phyloP scores from a whole-genome alignment of 371 early-diverging fungal genomes.

The Mortierella sp. region DNA sequence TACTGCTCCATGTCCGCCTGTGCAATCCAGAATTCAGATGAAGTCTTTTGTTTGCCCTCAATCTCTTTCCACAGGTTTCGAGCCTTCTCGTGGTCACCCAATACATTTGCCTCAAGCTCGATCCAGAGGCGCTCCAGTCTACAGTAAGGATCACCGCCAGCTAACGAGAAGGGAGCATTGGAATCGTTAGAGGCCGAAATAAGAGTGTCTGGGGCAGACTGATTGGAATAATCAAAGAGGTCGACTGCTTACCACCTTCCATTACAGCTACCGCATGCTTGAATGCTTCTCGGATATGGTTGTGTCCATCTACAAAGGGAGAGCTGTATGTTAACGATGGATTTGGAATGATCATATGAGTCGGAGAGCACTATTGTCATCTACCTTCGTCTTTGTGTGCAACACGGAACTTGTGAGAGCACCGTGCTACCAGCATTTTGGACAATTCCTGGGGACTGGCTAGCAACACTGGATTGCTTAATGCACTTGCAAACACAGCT shows the following conservation, averaged over 20 bases:
- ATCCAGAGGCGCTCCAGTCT: slow-evolving; percentile 41
- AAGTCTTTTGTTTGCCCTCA: slow-evolving; percentile 20
- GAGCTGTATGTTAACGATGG: neutral
- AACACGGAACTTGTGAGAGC: slow-evolving; percentile 16
- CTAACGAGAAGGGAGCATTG: slow-evolving; percentile 2
- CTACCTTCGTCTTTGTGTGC: slow-evolving; percentile 22
- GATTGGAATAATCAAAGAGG: no score
- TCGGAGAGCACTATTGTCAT: neutral
- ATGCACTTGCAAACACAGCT: slow-evolving; percentile 24
- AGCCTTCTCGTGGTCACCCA: slow-evolving; percentile 22
- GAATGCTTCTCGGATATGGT: slow-evolving; percentile 16
- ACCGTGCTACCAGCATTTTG: slow-evolving; percentile 26
- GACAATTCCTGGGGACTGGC: slow-evolving; percentile 30
- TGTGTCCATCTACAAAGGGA: slow-evolving; percentile 18
- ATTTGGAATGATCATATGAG: no score
- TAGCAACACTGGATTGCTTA: slow-evolving; percentile 11
- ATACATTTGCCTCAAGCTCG: slow-evolving; percentile 21
- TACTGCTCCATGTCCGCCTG: slow-evolving; percentile 33
- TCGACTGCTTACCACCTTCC: slow-evolving; percentile 15
- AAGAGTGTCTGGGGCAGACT: no score
- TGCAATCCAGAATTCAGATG: slow-evolving; percentile 36
- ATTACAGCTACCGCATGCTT: slow-evolving; percentile 26
- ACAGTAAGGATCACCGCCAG: slow-evolving; percentile 46
- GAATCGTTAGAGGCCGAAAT: no score
- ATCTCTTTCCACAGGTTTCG: slow-evolving; percentile 33